Base-by-base conservation (phyloP, 345 rosid species). In the Syzygium oleosum region DNA sequence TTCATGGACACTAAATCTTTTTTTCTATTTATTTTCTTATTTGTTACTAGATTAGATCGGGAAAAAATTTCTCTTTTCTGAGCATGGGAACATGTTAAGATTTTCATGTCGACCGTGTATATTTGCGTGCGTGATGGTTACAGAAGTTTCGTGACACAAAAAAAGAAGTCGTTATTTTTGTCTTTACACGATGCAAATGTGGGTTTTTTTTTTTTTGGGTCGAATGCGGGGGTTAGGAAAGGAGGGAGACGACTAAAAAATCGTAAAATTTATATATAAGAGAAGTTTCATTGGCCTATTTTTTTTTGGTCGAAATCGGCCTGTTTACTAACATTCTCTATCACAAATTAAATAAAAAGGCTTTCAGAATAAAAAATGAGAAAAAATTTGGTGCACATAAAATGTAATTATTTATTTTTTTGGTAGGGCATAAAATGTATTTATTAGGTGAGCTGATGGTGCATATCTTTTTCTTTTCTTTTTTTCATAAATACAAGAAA, bases 171-270 rank as follows among this genome's bases (percentile, higher is more conserved):
- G 46, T 43, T 43, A 43, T 43, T 43, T 43, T 43, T 43, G 46
- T 6, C 46, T 43, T 43, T 43, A 4, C 27, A 27, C 31, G 12
- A 0, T 0, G 15, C 16, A 0, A 0, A 25, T 11, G 21, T 3
- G 7, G 21, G 19, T 41, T 41, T 41, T 43, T 43, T 43, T 43
- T 43, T 43, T 43, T 43, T 5, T 5, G 46, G 46, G 46, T 6
- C 3, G 0, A 0, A 25, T 11, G 21, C 7, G 54, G 21, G 19
- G 17, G 17, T 52, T 52, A 59, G 12, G 65, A 3, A 25, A 59
- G 31, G 15, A 27, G 12, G 7, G 65, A 59, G 65, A 59, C 0
- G 3, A 12, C 7, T 43, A 12, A 59, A 7, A 59, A 27, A 59
- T 59, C 0, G 0, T 59, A 12, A 51, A 51, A 51, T 51, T 51